Evolutionary conservation across 2,329 filamentous ascomycete genomes (phyloP).

Genomic region (Byssochlamys sp.): DNA sequence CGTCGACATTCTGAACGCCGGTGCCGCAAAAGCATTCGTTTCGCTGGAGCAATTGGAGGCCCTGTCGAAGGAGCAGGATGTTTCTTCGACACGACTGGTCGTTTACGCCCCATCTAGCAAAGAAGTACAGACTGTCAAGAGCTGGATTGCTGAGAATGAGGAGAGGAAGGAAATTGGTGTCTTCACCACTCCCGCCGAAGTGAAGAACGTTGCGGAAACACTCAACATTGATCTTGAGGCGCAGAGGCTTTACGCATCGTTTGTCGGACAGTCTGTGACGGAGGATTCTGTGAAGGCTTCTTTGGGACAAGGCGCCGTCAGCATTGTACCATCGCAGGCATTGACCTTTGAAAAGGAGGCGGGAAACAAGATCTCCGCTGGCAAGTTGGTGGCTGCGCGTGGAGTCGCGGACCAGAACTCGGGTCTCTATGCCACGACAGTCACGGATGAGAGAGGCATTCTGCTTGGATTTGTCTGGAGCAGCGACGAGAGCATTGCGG

Average conservation of each 20-base stretch:
- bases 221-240: conserved; percentile 29
- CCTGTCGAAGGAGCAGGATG: conserved; percentile 42
- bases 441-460: conserved; percentile 76
- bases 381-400: conserved; percentile 61
- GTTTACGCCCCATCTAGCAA: conserved; percentile 39
- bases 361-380: conserved; percentile 53
- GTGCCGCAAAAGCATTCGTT: conserved; percentile 77
- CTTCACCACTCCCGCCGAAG: conserved; percentile 22
- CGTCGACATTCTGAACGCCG: conserved; percentile 70
- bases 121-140: conserved; percentile 29
- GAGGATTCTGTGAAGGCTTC: conserved; percentile 42
- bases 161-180: conserved; percentile 29
- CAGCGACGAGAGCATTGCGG: conserved; percentile 77
- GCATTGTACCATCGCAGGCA: conserved; percentile 61
- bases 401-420: conserved; percentile 76
- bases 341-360: conserved; percentile 59
- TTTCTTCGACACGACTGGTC: conserved; percentile 49
- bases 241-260: conserved; percentile 32
- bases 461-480: conserved; percentile 89
- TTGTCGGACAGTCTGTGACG: conserved; percentile 27
- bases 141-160: conserved; percentile 28
- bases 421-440: conserved; percentile 76
- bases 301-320: conserved; percentile 48
- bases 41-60: conserved; percentile 56
- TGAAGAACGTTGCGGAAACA: conserved; percentile 32